Conservation (phyloP, 768 basidiomycete species). For the Porpolomopsis calyptriformis region DNA sequence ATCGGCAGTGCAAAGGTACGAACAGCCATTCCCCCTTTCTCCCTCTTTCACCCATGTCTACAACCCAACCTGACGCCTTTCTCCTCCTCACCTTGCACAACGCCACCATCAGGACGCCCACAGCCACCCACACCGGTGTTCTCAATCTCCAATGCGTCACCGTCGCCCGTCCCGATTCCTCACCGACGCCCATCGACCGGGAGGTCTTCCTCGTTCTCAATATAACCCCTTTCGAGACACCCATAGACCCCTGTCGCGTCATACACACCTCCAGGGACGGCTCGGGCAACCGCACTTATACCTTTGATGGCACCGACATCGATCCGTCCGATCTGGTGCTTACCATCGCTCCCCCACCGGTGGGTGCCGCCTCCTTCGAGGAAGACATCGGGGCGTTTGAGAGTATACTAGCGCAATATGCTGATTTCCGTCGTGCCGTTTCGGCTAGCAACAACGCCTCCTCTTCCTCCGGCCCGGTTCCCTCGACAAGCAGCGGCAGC, state of each 20-base stretch:
- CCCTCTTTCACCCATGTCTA: not conserved
- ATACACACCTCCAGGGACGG: conserved; percentile 30
- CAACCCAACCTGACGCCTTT: conserved; percentile 39
- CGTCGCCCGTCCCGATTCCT: conserved; percentile 25
- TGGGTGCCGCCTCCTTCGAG: conserved; percentile 22
- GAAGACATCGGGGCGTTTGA: conserved; percentile 60
- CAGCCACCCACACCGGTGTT: conserved; percentile 28
- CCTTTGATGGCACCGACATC: conserved; percentile 29
- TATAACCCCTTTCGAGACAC: conserved; percentile 43
- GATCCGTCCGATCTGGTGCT: conserved; percentile 31
- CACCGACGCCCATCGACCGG: conserved; percentile 25
- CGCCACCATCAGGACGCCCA: conserved; percentile 29
- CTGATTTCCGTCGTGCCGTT: conserved; percentile 27
- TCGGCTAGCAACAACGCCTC: not conserved
- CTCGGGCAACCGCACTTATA: conserved; percentile 31
- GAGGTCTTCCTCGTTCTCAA: conserved; percentile 61
- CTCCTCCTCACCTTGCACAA: conserved; percentile 42
- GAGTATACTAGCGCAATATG: conserved; percentile 57
- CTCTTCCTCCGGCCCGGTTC: not conserved
- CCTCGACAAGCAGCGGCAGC: too few relatives aligned
- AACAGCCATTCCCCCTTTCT: not conserved
- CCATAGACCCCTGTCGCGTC: conserved; percentile 45
- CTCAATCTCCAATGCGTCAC: conserved; percentile 58
- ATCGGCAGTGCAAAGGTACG: not conserved
- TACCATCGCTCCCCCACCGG: conserved; percentile 21